A percentile compares a stretch with the other conserved stretches of the same genome.
phyloP scores from a whole-genome alignment of 768 basidiomycete species.

The Candolleomyces aberdarensis region DNA sequence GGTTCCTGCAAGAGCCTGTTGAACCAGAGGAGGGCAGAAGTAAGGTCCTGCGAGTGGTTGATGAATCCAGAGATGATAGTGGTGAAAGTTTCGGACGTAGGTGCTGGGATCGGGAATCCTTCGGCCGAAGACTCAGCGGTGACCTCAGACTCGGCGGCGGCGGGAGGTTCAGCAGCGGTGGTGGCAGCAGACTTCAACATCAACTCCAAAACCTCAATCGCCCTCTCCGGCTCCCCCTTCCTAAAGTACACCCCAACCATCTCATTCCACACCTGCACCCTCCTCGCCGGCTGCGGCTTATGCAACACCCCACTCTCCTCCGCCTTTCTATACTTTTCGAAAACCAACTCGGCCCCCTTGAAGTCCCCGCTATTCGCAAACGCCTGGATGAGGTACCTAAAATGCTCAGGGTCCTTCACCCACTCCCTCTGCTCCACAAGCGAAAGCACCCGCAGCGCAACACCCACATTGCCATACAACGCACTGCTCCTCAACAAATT shows the following conservation, averaged over 20 bases:
- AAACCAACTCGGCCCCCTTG: conserved; percentile 51
- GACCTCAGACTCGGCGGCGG: conserved; percentile 34
- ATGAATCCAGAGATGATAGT: conserved; percentile 66
- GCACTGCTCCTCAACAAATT: conserved; percentile 63
- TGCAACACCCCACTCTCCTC: conserved; percentile 34
- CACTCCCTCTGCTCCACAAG: conserved; percentile 50
- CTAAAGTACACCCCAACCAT: conserved; percentile 78
- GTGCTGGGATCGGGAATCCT: conserved; percentile 35
- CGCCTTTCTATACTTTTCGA: conserved; percentile 53
- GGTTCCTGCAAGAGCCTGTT: conserved; percentile 51
- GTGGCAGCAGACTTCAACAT: conserved; percentile 58
- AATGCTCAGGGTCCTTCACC: conserved; percentile 25
- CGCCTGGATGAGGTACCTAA: conserved; percentile 53
- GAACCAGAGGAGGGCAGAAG: conserved; percentile 71
- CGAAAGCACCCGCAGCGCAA: conserved; percentile 62
- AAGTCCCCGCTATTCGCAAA: conserved; percentile 54
- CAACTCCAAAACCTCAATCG: conserved; percentile 60
- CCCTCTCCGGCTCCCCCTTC: conserved; percentile 57
- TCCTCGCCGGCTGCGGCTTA: conserved; percentile 9
- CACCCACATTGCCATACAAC: conserved; percentile 50
- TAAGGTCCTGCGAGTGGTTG: conserved; percentile 48
- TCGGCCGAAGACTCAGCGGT: background rate
- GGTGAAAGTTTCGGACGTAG: conserved; percentile 61
- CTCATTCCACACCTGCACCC: conserved; percentile 62
- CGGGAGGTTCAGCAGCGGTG: conserved; percentile 20